Evolutionary conservation across 148 eudicot species (phyloP).

Genomic region (Linanthus parryae): DNA sequence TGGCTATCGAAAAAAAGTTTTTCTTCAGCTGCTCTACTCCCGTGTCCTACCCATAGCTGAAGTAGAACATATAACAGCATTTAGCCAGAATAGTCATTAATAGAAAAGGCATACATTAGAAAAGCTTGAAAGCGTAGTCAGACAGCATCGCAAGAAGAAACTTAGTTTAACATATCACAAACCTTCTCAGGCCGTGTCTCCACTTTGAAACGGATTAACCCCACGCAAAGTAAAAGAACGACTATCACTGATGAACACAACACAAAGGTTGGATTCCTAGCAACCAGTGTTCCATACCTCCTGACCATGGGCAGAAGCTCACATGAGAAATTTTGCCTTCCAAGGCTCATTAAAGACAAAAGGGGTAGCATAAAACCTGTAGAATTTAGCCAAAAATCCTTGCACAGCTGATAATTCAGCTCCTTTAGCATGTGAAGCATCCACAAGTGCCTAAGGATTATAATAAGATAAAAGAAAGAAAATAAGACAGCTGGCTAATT

Average conservation of each 20-base stretch:
- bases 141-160: not conserved
- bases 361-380: constrained; percentile 44
- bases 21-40: constrained; percentile 93
- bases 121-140: not conserved
- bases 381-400: constrained; percentile 84
- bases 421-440: constrained; percentile 50
- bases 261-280: constrained; percentile 76
- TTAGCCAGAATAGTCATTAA: not conserved
- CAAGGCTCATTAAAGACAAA: constrained; percentile 8
- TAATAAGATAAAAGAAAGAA: constrained; percentile 6
- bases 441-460: constrained; percentile 58
- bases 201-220: constrained; percentile 79
- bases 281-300: constrained; percentile 93
- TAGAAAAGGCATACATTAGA: constrained; percentile 2
- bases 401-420: constrained; percentile 89
- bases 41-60: constrained; percentile 99
- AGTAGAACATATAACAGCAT: constrained; percentile 16
- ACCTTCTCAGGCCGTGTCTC: constrained; percentile 99
- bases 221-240: constrained; percentile 73
- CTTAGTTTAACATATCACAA: no score
- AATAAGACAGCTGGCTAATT: not conserved
- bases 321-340: no score
- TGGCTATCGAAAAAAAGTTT: constrained; percentile 86
- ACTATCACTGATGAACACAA: constrained; percentile 60
- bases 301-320: constrained; percentile 37